Evolutionary conservation across 306 rosid species (phyloP), one percentile per base, ranked within the genome.

Genomic region (Quercus glauca): DNA sequence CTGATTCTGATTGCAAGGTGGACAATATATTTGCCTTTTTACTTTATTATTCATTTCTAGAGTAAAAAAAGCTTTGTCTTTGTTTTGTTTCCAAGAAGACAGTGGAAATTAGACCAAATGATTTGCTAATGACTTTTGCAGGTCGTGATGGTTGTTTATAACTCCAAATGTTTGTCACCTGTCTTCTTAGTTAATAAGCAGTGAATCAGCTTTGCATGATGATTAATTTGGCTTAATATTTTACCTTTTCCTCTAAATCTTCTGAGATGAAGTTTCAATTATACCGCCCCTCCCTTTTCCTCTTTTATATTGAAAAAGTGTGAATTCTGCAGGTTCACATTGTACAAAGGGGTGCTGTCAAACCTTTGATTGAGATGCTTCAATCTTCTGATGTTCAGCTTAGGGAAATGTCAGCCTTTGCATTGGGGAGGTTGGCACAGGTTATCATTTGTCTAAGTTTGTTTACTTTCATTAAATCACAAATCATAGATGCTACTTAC

Each of bases 1-100:
- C 99, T 49, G 99, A 95, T 89, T 95, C 98, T 41, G 99, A 93
- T 80, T 93, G 99, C 83, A 95, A 95, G 96, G 99, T 93, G 81
- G 76, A 73, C 79, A 60, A 31, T 56, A 19, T 64, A 25, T 76
- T 79, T 69, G 6, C 33, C n/a, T 64, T 35, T 35, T 35, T 35
- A 21, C 76, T 77, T n/a, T 61, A 25, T 60, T 53, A 59, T 74
- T 20, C 65, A 15, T 75, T 28, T 33, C 19, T 77, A 20, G 83
- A 69, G 41, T 33, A 5, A 59, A 14, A n/a, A 10, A 37, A 25
- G 10, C 74, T 28, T 4, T 11, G 13, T 15, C 20, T 35, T 18
- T 4, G 41, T 35, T 35, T 64, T 26, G 49, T 59, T 33, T 13
- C 35, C 10, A 25, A 60, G 60, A 58, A 33, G 52, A 31, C 71